phyloP scores from a whole-genome alignment of 768 basidiomycete genomes.

The Auriscalpium vulgare region DNA sequence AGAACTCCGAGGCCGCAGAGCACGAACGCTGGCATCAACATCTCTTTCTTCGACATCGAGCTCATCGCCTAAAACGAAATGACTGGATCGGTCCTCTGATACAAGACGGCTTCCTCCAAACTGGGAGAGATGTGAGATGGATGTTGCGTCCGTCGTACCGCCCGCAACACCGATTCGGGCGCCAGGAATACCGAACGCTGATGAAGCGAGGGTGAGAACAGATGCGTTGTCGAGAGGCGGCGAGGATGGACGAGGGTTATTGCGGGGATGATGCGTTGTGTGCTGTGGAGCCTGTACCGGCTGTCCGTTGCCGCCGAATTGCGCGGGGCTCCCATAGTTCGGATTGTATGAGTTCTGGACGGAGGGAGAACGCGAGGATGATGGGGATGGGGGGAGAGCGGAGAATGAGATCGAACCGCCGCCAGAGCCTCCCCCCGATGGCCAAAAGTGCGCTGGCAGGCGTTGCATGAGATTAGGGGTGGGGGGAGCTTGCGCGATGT shows the following conservation, averaged over 20 bases:
- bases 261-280: constrained; percentile 87
- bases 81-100: constrained; percentile 53
- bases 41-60: constrained; percentile 40
- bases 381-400: constrained; percentile 46
- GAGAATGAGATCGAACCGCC: constrained; percentile 68
- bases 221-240: constrained; percentile 91
- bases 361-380: constrained; percentile 37
- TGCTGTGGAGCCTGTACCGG: constrained; percentile 79
- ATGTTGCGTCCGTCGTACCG: constrained; percentile 34
- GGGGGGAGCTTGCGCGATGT: constrained; percentile 79
- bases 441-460: constrained; percentile 43
- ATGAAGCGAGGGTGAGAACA: constrained; percentile 86
- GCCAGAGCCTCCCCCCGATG: constrained; percentile 44
- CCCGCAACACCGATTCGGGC: constrained; percentile 34
- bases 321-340: constrained; percentile 16
- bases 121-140: constrained; percentile 61
- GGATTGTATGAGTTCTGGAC: constrained; percentile 7
- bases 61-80: constrained; percentile 48
- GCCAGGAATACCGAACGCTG: constrained; percentile 73
- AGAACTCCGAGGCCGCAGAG: constrained; percentile 80
- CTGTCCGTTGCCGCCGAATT: constrained; percentile 14
- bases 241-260: constrained; percentile 90
- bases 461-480: constrained; percentile 49
- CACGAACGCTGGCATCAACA: constrained; percentile 81
- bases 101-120: constrained; percentile 24